Evolutionary conservation across 345 rosid genomes (phyloP).

Genomic region (Citropsis articulata): DNA sequence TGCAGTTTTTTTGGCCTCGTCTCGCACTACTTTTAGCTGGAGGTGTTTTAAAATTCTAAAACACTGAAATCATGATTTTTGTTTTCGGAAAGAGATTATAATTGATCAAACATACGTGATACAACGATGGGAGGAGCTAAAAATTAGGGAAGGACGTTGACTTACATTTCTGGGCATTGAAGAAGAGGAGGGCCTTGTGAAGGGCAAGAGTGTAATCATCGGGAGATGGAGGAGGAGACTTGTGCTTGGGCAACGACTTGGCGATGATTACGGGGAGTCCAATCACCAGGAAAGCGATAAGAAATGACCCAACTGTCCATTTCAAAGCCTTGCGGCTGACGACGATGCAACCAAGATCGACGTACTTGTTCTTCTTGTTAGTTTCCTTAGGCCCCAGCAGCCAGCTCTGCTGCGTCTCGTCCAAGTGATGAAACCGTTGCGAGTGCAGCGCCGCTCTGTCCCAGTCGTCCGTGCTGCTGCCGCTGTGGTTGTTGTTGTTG

Average conservation of each 20-base stretch:
- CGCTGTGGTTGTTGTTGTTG: no score
- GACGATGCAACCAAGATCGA: conserved; percentile 73
- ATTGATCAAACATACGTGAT: no score
- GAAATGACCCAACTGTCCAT: conserved; percentile 45
- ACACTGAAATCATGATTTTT: no score
- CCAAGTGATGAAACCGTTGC: conserved; percentile 35
- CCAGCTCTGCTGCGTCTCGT: conserved; percentile 92
- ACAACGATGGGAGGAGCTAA: no score
- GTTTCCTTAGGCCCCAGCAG: conserved; percentile 45
- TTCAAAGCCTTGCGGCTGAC: conserved; percentile 50
- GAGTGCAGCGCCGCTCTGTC: conserved; percentile 17
- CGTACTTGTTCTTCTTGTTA: conserved; percentile 55
- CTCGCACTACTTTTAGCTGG: no score
- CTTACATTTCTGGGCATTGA: conserved; percentile 92
- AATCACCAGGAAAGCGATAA: conserved; percentile 49
- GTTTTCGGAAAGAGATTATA: no score
- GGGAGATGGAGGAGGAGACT: conserved; percentile 47
- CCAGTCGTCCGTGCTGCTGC: no score
- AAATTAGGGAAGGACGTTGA: neutral
- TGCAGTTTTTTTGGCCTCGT: no score
- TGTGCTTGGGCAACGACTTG: conserved; percentile 58
- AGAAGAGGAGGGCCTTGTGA: conserved; percentile 75
- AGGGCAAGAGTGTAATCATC: conserved; percentile 79
- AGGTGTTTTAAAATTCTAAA: no score
- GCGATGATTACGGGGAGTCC: conserved; percentile 65